Base-by-base conservation (phyloP, 108 stramenopile genomes). In the Cylindrotheca fusiformis region DNA sequence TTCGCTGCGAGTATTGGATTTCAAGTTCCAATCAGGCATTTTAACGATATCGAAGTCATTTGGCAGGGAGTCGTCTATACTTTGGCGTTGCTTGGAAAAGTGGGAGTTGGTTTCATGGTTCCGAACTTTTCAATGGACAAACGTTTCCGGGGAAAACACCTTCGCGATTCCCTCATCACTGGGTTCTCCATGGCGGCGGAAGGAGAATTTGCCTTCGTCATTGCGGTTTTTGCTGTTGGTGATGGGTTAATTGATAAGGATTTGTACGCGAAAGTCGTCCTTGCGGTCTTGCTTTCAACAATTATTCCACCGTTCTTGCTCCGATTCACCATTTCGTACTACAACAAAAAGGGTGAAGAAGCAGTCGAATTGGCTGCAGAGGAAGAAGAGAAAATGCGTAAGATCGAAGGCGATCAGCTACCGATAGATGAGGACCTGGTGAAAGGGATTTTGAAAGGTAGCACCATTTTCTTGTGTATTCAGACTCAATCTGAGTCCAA, bases 141-240 rank as follows among this genome's bases (percentile, higher is more conserved):
- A 31, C 48, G 48, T 22, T 90, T 83, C 60, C 69, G 71, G 31
- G 83, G 69, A 48, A 70, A 33, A 21, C 68, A 82, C 63, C 57
- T 82, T 50, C 61, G 81, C 28, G 86, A 87, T 57, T 84, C 81
- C 58, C 56, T 84, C 12, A 68, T 87, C 33, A 82, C 81, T 25
- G 83, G 86, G 24, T 87, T 76, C 67, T 80, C 78, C 32, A 87
- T 87, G 86, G 86, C 86, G 14, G 86, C 86, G 2, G 86, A 87
- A 47, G 86, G 83, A 63, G 89, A 91, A 69, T 85, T 91, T 54
- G 82, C 84, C 46, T 91, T 91, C 72, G 80, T 91, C 25, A 87
- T 91, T 67, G 85, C 89, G 0, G 89, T 85, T 2, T 85, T 84
- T 60, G 77, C 82, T 1, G 71, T 69, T 8, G 74, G 72, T 62